Percentiles rank a stretch among this genome's conserved stretches.
phyloP scores from a whole-genome alignment of 1,284 basidiomycete genomes.

The Pisolithus thermaeus region DNA sequence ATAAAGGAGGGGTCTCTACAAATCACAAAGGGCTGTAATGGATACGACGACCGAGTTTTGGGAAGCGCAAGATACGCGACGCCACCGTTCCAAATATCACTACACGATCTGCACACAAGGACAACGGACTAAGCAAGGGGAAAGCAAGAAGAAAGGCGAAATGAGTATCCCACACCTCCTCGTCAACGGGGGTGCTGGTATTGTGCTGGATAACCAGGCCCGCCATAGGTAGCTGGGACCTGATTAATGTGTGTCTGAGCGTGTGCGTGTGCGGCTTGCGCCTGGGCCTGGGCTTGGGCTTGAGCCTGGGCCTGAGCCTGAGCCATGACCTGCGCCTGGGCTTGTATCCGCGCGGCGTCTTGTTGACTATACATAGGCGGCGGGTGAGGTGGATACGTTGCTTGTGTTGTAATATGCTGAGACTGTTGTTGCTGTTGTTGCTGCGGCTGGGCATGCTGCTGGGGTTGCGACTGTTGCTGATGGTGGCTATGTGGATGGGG shows the following conservation, averaged over 20 bases:
- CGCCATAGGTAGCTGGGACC: conserved; percentile 19
- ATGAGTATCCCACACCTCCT: not conserved
- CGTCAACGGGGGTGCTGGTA: conserved; percentile 28
- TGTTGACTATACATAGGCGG: conserved; percentile 29
- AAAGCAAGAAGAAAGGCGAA: not conserved
- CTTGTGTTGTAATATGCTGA: conserved; percentile 25
- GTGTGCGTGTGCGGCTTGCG: conserved; percentile 35
- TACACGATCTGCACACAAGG: not conserved
- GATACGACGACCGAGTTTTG: not conserved
- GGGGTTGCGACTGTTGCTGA: conserved; percentile 31
- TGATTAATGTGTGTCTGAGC: conserved; percentile 26
- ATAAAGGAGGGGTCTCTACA: not conserved
- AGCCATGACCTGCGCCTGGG: conserved; percentile 31
- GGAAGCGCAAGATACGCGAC: not conserved
- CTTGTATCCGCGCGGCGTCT: conserved; percentile 33
- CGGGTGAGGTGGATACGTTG: conserved; percentile 37
- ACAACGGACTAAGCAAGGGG: not conserved
- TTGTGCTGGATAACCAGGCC: conserved; percentile 24
- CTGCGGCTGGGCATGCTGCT: conserved; percentile 31
- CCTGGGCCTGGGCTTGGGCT: conserved; percentile 25
- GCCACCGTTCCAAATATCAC: not conserved
- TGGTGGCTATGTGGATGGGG: conserved; percentile 48
- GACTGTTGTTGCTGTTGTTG: conserved; percentile 39
- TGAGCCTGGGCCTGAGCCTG: conserved; percentile 22
- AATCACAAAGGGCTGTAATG: not conserved